These are phyloP conservation scores for Arctostaphylos glauca DNA, from an alignment of 148 eudicot genomes.

Conservation along the genomic window DNA sequence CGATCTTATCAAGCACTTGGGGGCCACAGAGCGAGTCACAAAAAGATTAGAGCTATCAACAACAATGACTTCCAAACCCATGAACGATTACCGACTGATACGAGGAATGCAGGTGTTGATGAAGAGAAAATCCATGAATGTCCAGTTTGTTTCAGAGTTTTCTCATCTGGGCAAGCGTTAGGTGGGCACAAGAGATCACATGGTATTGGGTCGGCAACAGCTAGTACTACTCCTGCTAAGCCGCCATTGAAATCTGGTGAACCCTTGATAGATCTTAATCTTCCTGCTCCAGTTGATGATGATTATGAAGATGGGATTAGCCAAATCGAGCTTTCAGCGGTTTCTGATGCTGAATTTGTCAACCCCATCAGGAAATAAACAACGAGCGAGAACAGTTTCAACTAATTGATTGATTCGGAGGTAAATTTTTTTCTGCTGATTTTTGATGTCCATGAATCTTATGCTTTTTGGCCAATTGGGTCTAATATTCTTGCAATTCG, in stretches of 20 bases:
- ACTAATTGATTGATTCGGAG: constrained; percentile 13
- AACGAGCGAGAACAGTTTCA: not conserved
- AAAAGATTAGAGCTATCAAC: constrained; percentile 19
- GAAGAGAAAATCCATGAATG: constrained; percentile 48
- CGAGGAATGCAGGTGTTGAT: not conserved
- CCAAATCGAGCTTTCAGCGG: constrained; percentile 50
- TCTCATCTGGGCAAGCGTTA: constrained; percentile 54
- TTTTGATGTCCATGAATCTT: constrained; percentile 5
- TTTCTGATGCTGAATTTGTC: constrained; percentile 56
- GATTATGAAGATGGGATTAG: constrained; percentile 15
- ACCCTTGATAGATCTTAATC: constrained; percentile 64
- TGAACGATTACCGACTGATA: not conserved
- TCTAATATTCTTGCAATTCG: not conserved
- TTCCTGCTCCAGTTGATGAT: constrained; percentile 66
- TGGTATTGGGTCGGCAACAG: constrained; percentile 19
- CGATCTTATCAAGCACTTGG: constrained; percentile 62
- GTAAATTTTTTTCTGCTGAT: constrained; percentile 17
- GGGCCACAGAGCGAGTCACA: constrained; percentile 63
- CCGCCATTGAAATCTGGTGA: constrained; percentile 11
- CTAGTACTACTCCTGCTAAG: not conserved
- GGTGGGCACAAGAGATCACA: constrained; percentile 71
- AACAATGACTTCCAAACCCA: not conserved
- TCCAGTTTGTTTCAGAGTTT: constrained; percentile 54
- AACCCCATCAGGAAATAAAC: constrained; percentile 8
- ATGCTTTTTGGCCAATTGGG: constrained; percentile 12